phyloP scores from a whole-genome alignment of 75 land plant species.

The Picea glauca region DNA sequence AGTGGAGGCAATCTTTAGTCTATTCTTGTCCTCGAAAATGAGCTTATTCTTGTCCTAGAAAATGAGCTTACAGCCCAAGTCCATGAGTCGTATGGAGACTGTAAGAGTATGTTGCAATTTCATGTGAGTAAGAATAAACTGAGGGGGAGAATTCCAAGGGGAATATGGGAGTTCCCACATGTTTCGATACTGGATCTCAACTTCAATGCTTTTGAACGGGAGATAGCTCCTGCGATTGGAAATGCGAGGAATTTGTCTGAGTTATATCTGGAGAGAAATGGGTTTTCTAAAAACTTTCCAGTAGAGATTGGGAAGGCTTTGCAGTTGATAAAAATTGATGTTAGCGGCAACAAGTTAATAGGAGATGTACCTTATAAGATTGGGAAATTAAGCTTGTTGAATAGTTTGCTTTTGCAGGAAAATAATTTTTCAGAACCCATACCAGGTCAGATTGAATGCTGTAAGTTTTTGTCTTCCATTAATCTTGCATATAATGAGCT shows the following conservation, averaged over 20 bases:
- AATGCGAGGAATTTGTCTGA: neutral
- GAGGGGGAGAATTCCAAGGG: slow-evolving; percentile 57
- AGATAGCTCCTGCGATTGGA: slow-evolving; percentile 23
- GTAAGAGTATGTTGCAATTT: slow-evolving; percentile 16
- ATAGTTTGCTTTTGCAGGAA: slow-evolving; percentile 14
- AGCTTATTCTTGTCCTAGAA: slow-evolving; percentile 16
- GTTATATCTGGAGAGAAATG: slow-evolving; percentile 9
- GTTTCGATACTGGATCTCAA: slow-evolving; percentile 54
- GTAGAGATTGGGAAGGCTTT: slow-evolving; percentile 31
- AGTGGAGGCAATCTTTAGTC: slow-evolving; percentile 15
- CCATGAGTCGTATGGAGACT: slow-evolving; percentile 24
- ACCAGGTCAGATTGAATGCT: slow-evolving; percentile 19
- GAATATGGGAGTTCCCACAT: slow-evolving; percentile 45
- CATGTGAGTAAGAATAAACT: slow-evolving; percentile 26
- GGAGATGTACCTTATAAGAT: slow-evolving; percentile 45
- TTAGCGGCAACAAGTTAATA: slow-evolving; percentile 28
- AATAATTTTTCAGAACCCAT: slow-evolving; percentile 25
- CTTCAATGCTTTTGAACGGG: slow-evolving; percentile 51
- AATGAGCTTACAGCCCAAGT: slow-evolving; percentile 30
- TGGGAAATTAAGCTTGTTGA: slow-evolving; percentile 8
- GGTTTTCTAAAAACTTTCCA: slow-evolving; percentile 38
- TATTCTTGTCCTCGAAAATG: slow-evolving; percentile 25
- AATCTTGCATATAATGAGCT: slow-evolving; percentile 26
- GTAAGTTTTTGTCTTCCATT: slow-evolving; percentile 17
- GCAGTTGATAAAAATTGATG: slow-evolving; percentile 24